Evolutionary conservation across 768 basidiomycete species (phyloP).

Genomic region (Psilocybe sp.): DNA sequence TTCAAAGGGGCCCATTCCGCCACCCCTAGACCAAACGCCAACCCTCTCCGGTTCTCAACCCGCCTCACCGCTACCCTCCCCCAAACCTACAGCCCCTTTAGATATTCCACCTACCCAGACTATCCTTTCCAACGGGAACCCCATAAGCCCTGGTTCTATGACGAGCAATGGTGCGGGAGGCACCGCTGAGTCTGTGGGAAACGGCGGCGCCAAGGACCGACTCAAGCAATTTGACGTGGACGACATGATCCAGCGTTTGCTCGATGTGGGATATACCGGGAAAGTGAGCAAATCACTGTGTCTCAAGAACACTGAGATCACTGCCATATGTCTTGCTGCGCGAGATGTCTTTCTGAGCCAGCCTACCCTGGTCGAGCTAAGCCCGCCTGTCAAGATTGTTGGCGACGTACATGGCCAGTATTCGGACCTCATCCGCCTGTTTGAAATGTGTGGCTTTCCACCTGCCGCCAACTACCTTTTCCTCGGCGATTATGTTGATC

Average conservation of each 20-base stretch:
- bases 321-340: slow-evolving; percentile 90
- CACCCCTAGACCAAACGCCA: slow-evolving; percentile 28
- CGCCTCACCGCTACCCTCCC: slow-evolving; percentile 38
- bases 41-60: slow-evolving; percentile 37
- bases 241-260: slow-evolving; percentile 94
- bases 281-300: slow-evolving; percentile 96
- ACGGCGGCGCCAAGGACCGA: slow-evolving; percentile 52
- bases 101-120: slow-evolving; percentile 83
- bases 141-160: slow-evolving; percentile 52
- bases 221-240: slow-evolving; percentile 85
- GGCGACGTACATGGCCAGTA: slow-evolving; percentile 99
- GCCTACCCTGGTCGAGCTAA: slow-evolving; percentile 95
- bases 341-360: slow-evolving; percentile 95
- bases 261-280: slow-evolving; percentile 96
- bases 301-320: slow-evolving; percentile 95
- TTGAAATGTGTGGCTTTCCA: slow-evolving; percentile 99
- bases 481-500: slow-evolving; percentile 98
- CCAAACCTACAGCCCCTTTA: slow-evolving; percentile 51
- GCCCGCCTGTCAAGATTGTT: slow-evolving; percentile 98
- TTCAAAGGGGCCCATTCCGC: slow-evolving; percentile 22
- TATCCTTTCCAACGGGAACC: slow-evolving; percentile 72
- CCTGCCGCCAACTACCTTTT: slow-evolving; percentile 97
- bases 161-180: slow-evolving; percentile 34
- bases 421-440: slow-evolving; percentile 95
- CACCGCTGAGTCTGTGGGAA: slow-evolving; percentile 39